Base-by-base conservation (phyloP, 2,329 filamentous ascomycete species). In the Alternaria viburni region DNA sequence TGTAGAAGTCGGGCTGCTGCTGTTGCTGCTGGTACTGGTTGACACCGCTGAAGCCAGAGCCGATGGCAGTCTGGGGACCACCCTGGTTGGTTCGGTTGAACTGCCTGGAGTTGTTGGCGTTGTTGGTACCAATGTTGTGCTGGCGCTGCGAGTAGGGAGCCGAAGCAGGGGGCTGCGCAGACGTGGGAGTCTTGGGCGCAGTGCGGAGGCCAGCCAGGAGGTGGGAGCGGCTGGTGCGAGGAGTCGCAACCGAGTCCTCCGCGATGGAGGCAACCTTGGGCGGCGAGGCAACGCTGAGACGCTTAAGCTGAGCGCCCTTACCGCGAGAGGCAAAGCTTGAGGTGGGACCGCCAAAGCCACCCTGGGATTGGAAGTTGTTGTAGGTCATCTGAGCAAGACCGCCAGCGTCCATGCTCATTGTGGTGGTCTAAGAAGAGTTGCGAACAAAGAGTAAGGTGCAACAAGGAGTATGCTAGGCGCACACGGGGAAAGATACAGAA, bases 351-450 rank as follows among this genome's bases (percentile, higher is more conserved):
- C 90, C 89, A 74, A 97, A 86, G 74, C 89, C 90, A 81, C 75
- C 79, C 74, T 88, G 88, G 78, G 88, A 85, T 81, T 91, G 76
- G 69, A 78, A 78, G 78, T 90, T 88, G 86, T 90, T 92, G 86
- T 93, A 95, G 85, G 93, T 92, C 95, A 98, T 98, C 88, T 96
- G 93, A 96, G 93, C 91, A 86, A 97, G 93, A 96, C 93, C 93
- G 88, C 95, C 95, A 89, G 95, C 90, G 95, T 97, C 91, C 91
- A 96, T 90, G 82, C 84, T 86, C 84, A 83, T 79, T 66, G 62
- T 75, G 70, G 66, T 65, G 61, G 69, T 66, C 69, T 71, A 62
- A 58, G 67, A 61, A 70, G 69, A 66, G 64, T 68, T 66, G 67
- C 57, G 67, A 60, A 74, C 66, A 74, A 74, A 74, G 72, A 59